Evolutionary conservation across 352 stramenopile genomes (phyloP), one percentile per base, ranked within the genome.

Genomic region (Phytophthora cryptogea): DNA sequence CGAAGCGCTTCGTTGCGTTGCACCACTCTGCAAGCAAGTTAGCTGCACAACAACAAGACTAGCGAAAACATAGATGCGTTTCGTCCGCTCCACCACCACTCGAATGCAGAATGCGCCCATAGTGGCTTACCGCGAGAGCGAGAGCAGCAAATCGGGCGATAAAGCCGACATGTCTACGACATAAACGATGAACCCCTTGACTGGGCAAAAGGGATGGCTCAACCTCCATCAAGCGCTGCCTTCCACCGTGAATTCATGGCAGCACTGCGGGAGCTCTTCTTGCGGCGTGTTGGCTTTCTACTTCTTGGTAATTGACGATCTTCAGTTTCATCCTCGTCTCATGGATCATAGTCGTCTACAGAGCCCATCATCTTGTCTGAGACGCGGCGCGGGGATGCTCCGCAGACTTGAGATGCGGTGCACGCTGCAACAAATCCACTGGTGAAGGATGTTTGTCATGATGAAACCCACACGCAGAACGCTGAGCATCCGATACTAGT

Each of bases 271-370:
- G 28, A 48, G 3, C 6, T 31, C 4, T 47, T 26, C 28, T 23
- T n/a, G 20, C 13, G 50, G 31, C 26, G 11, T 41, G 23, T 44
- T 52, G n/a, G 7, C 1, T 40, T 33, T 23, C 23, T 33, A 23
- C 11, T 20, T n/a, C 36, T 41, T 40, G 5, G 35, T 40, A 14
- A 1, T 41, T 14, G 8, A 26, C 8, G 40, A 20, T 14, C 14
- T 37, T 3, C 2, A 30, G 27, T 39, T 37, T 51, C 10, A 43
- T 32, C 33, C 50, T 48, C 58, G 50, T 60, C 58, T 33, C 58
- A 66, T 54, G 39, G 30, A 51, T 40, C 30, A 33, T 57, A 52
- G 33, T 66, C 58, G 58, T 60, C 58, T 60, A 66, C 58, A 58
- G 4, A 31, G 31, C 47, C 39, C 56, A 64, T 64, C 56, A 45